phyloP scores from a whole-genome alignment of 306 rosid genomes.

The Erythrophleum fordii region DNA sequence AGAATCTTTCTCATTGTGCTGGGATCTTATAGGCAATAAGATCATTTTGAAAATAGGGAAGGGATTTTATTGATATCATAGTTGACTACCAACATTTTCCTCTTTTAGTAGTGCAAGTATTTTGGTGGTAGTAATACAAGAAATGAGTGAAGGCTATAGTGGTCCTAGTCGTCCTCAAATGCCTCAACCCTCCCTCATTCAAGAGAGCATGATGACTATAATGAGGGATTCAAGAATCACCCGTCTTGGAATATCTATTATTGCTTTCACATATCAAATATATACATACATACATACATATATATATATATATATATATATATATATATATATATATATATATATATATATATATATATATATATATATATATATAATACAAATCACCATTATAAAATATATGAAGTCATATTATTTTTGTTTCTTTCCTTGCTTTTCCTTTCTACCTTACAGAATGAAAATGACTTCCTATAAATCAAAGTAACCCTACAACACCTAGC shows the following conservation, averaged over 20 bases:
- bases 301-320: neutral
- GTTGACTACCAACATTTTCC: conserved; percentile 62
- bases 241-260: neutral
- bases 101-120: conserved; percentile 41
- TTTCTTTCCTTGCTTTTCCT: neutral
- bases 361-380: neutral
- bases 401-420: neutral
- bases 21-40: conserved; percentile 34
- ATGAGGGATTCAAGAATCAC: neutral
- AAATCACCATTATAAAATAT: neutral
- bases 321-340: too few relatives aligned
- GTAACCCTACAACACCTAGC: conserved; percentile 19
- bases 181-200: conserved; percentile 41
- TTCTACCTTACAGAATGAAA: conserved; percentile 23
- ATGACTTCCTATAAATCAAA: neutral
- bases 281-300: neutral
- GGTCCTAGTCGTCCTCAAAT: conserved; percentile 57
- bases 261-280: conserved; percentile 13
- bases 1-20: conserved; percentile 17
- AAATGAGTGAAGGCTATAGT: conserved; percentile 62
- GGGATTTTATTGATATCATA: conserved; percentile 51
- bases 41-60: conserved; percentile 43
- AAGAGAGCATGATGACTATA: conserved; percentile 50
- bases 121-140: conserved; percentile 55
- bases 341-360: neutral